These are phyloP conservation scores for Penicillium italicum DNA, from an alignment of 2,329 filamentous ascomycete species.

Conservation along the genomic window DNA sequence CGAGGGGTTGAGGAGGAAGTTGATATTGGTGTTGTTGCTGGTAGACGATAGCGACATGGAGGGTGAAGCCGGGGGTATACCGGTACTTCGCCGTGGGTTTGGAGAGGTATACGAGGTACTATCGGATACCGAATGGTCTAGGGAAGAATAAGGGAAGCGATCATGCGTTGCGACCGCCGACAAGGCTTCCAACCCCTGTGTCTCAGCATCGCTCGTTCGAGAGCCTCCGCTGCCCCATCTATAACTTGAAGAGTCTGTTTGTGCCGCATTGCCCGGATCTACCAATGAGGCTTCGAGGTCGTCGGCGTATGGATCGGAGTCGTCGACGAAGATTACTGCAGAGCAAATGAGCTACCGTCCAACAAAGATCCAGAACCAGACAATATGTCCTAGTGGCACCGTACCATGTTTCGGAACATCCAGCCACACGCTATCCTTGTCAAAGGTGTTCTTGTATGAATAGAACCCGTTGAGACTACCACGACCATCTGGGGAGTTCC, in stretches of 20 bases:
- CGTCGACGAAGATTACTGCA: slow-evolving; percentile 59
- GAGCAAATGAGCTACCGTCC: slow-evolving; percentile 4
- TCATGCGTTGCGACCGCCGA: slow-evolving; percentile 51
- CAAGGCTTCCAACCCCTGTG: slow-evolving; percentile 53
- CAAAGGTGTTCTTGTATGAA: slow-evolving; percentile 64
- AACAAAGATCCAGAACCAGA: neutral
- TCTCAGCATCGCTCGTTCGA: slow-evolving; percentile 34
- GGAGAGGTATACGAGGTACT: slow-evolving; percentile 31
- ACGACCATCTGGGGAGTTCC: slow-evolving; percentile 35
- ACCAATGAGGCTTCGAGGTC: slow-evolving; percentile 39
- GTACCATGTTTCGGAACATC: slow-evolving; percentile 58
- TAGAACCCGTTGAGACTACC: slow-evolving; percentile 59
- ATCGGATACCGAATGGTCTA: slow-evolving; percentile 28
- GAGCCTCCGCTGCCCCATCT: slow-evolving; percentile 33
- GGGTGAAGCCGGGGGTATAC: slow-evolving; percentile 40
- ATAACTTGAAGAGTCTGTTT: slow-evolving; percentile 28
- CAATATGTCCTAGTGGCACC: slow-evolving; percentile 7
- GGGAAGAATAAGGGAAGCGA: slow-evolving; percentile 30
- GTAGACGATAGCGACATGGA: slow-evolving; percentile 43
- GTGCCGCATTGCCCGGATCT: slow-evolving; percentile 30
- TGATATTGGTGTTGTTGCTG: slow-evolving; percentile 45
- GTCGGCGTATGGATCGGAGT: slow-evolving; percentile 59
- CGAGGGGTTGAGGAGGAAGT: slow-evolving; percentile 54
- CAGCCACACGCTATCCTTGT: slow-evolving; percentile 59
- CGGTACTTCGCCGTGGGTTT: slow-evolving; percentile 32